Percentiles rank a stretch among this genome's conserved stretches.
Conservation (phyloP, 1,139 yeast species). For the Meyerozyma elateridarum region DNA sequence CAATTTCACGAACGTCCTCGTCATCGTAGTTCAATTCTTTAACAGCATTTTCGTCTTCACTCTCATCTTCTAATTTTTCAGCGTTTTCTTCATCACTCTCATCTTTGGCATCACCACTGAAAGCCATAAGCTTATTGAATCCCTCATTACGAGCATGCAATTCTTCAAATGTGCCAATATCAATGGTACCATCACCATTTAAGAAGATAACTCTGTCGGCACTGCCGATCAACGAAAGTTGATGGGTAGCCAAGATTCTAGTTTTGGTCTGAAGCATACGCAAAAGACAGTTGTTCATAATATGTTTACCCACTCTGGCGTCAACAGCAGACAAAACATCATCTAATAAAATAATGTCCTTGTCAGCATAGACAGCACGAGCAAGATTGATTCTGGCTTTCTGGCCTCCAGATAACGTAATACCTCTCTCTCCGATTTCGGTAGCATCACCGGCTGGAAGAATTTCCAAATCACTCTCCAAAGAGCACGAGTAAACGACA, state of each 20-base stretch:
- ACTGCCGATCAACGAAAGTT: constrained; percentile 15
- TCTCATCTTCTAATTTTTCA: constrained; percentile 8
- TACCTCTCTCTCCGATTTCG: constrained; percentile 19
- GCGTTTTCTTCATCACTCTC: constrained; percentile 14
- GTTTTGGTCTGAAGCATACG: constrained; percentile 15
- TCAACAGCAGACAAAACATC: constrained; percentile 20
- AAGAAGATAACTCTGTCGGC: constrained; percentile 17
- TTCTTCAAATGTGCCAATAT: constrained; percentile 13
- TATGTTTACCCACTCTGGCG: constrained; percentile 18
- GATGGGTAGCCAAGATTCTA: constrained; percentile 19
- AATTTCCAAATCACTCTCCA: constrained; percentile 20
- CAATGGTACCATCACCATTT: constrained; percentile 15
- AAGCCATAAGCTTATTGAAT: constrained; percentile 13
- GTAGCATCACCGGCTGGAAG: constrained; percentile 17
- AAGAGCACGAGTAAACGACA: constrained; percentile 31
- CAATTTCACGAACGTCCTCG: constrained; percentile 10
- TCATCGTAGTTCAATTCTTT: constrained; percentile 6
- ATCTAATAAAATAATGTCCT: constrained; percentile 14
- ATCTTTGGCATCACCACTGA: constrained; percentile 4
- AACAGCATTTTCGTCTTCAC: constrained; percentile 6
- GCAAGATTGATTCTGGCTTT: constrained; percentile 20
- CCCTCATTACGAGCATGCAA: constrained; percentile 10
- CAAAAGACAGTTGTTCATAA: constrained; percentile 13
- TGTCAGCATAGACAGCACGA: constrained; percentile 16
- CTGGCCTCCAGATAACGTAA: constrained; percentile 20